Base-by-base conservation (phyloP, 352 stramenopile genomes). In the Aphanomyces euteiches region DNA sequence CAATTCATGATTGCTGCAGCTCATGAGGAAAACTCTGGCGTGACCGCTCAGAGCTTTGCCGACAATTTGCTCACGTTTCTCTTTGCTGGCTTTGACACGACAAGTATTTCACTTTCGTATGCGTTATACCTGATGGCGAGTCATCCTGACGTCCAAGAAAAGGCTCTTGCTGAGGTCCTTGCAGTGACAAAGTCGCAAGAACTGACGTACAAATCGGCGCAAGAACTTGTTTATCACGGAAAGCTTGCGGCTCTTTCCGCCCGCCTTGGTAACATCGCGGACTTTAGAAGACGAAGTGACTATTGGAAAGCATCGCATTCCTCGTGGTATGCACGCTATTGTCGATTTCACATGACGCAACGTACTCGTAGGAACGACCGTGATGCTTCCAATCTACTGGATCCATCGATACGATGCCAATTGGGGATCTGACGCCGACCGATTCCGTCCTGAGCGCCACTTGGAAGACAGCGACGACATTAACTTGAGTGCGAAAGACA, bases 11-110 rank as follows among this genome's bases (percentile, higher is more conserved):
- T 60, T 0, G 61, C 67, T 47, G 54, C 54, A 48, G 66, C 50
- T 56, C 41, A 56, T 19, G 63, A 56, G 5, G 71, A 56, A 28
- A 57, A 56, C 0, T 37, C 66, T 47, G 34, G 79, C 21, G 59
- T 87, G 0, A 69, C 72, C 3, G 63, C 73, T 0, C 45, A 63
- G 47, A 87, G 82, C 5, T 74, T 94, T 10, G 76, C 79, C 7
- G 87, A 87, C 37, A 84, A 90, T 58, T 78, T 90, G 43, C 77
- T 92, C 43, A 93, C 85, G 8, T 90, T 95, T 39, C 77, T 95
- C 34, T 90, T 95, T 61, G 89, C 81, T n/a, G 89, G 87, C 15
- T 89, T 87, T 64, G 89, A 95, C 67, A 96, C 87, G 7, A 93
- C 84, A 0, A 75, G 82, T 3, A 79, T 88, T 50, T 84, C 79